Evolutionary conservation across 2,329 filamentous ascomycete species (phyloP), one percentile per base, ranked within the genome.

Genomic region (Stachybotrys chartarum): DNA sequence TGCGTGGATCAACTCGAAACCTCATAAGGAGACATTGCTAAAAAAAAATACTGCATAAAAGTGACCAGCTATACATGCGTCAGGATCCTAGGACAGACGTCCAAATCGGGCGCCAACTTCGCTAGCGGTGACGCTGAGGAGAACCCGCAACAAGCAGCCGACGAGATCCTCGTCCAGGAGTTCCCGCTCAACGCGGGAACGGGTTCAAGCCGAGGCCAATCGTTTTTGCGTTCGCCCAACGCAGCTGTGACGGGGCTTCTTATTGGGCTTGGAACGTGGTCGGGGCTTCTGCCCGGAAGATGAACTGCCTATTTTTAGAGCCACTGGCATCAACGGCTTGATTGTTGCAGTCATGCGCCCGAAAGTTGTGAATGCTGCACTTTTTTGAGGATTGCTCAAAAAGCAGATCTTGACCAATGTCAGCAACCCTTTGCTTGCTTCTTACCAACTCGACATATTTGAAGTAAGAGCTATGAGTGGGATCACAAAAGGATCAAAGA

Each of bases 1-100:
- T 56, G 59, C 66, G 42, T 70, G 67, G 66, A 61, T 69, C 54
- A 70, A 69, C 44, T 67, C 67, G 39, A n/a, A n/a, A 63, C 62
- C 50, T 60, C 59, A 45, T 3, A 32, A 57, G 10, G 51, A 18
- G 10, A 61, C 56, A 1, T 39, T 66, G 6, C 53, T 68, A 3
- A 57, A 61, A 18, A 62, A 58, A n/a, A n/a, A n/a, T n/a, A 4
- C 45, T 68, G 5, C 56, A 61, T 52, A 63, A 66, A 55, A 60
- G 60, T 17, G 50, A 54, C 10, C 59, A 62, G 6, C 59, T 65
- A 1, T 66, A 70, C 51, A 56, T 69, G 58, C 62, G 66, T 16
- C 67, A 69, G n/a, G 60, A 69, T 64, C 5, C 52, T 58, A 11
- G 60, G 64, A 30, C 66, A 66, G 10, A 62, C 64, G 30, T 55